Evolutionary conservation across 2,329 filamentous ascomycete genomes (phyloP).

Genomic region (Ilyonectria sp.): DNA sequence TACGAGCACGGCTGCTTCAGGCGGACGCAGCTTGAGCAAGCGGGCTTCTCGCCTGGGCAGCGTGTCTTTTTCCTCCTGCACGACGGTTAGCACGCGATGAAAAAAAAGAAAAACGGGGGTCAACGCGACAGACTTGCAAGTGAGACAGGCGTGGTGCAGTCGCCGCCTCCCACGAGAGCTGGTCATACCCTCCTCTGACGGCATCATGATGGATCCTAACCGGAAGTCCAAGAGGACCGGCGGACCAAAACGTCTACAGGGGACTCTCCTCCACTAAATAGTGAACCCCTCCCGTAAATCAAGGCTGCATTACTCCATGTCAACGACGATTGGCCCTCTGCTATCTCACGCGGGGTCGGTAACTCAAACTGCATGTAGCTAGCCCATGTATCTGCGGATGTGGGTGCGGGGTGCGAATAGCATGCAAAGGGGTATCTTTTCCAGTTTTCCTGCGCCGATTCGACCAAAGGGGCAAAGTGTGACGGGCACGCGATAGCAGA

Average conservation of each 20-base stretch:
- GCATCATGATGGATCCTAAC: constrained; percentile 47
- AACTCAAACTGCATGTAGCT: background rate
- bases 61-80: constrained; percentile 64
- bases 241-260: background rate
- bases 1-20: constrained; percentile 65
- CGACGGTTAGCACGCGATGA: background rate
- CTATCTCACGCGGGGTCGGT: background rate
- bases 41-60: constrained; percentile 66
- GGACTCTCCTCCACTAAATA: constrained; percentile 23
- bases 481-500: background rate
- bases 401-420: background rate
- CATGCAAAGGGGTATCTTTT: background rate
- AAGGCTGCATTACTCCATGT: constrained; percentile 5
- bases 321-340: background rate
- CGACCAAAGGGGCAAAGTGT: background rate
- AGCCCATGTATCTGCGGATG: background rate
- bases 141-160: constrained; percentile 61
- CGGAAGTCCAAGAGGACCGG: background rate
- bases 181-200: constrained; percentile 49
- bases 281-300: constrained; percentile 19
- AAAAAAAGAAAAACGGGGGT: background rate
- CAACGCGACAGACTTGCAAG: constrained; percentile 59
- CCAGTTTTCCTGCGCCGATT: background rate
- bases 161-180: constrained; percentile 54
- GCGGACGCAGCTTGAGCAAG: constrained; percentile 65